Evolutionary conservation across 768 basidiomycete genomes (phyloP).

Genomic region (Crucibulum laeve): DNA sequence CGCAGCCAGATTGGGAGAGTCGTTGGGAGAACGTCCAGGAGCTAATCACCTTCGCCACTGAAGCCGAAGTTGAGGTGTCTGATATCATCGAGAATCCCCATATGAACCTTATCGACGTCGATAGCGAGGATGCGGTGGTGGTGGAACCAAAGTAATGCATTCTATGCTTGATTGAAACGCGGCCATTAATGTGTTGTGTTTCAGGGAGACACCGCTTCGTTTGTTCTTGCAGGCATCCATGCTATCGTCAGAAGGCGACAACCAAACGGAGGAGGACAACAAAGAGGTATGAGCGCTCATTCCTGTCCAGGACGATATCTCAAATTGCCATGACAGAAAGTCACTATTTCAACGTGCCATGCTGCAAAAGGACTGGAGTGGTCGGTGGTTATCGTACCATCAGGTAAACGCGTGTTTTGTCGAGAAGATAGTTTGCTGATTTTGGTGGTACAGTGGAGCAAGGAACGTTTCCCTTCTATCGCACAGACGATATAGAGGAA

Average conservation of each 20-base stretch:
- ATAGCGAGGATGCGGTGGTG: neutral
- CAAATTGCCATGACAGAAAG: constrained; percentile 47
- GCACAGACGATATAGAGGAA: constrained; percentile 73
- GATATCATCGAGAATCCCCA: constrained; percentile 8
- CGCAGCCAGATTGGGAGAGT: constrained; percentile 68
- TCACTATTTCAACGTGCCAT: constrained; percentile 83
- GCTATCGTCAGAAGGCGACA: constrained; percentile 77
- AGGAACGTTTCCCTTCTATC: constrained; percentile 72
- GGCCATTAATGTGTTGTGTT: constrained; percentile 1
- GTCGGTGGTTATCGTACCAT: constrained; percentile 83
- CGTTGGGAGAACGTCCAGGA: constrained; percentile 88
- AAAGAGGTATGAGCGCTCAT: constrained; percentile 29
- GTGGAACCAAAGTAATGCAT: neutral
- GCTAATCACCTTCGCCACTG: constrained; percentile 72
- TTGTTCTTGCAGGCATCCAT: constrained; percentile 76
- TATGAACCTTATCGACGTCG: neutral
- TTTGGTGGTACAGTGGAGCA: constrained; percentile 48
- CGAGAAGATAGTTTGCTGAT: neutral
- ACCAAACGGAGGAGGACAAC: constrained; percentile 44
- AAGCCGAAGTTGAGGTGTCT: constrained; percentile 34
- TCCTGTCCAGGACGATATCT: constrained; percentile 2
- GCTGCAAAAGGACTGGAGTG: constrained; percentile 90
- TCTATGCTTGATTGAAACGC: neutral
- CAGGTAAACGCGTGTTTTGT: constrained; percentile 34
- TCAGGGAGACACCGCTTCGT: constrained; percentile 56